phyloP scores from a whole-genome alignment of 495 filamentous ascomycete species.

The Aspergillus homomorphus region DNA sequence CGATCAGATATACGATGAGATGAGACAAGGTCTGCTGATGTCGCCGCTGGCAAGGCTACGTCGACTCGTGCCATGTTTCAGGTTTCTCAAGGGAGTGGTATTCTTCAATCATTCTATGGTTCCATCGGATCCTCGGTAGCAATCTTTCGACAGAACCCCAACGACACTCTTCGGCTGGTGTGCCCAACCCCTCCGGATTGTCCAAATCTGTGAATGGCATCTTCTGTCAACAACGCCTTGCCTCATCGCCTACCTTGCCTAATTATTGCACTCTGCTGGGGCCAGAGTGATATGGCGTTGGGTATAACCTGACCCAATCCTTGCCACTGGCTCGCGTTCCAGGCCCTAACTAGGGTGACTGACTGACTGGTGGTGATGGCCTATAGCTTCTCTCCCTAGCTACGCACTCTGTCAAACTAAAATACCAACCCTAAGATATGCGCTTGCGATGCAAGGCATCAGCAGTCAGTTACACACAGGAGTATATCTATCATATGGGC shows the following conservation, averaged over 20 bases:
- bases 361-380: not conserved
- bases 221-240: not conserved
- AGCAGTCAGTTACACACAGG: not conserved
- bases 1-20: not conserved
- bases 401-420: not conserved
- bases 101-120: slow-evolving; percentile 4
- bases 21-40: not conserved
- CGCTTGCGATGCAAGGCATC: slow-evolving; percentile 3
- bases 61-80: slow-evolving; percentile 8
- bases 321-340: not conserved
- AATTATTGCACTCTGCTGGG: not conserved
- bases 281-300: not conserved
- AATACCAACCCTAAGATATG: not conserved
- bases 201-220: not conserved
- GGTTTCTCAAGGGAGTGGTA: not conserved
- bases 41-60: slow-evolving; percentile 3
- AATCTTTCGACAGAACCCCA: not conserved
- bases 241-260: not conserved
- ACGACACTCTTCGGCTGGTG: no score
- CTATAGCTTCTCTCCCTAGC: not conserved
- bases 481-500: slow-evolving; percentile 5
- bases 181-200: no score
- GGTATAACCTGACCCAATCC: not conserved
- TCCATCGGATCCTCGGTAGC: not conserved
- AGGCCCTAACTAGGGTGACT: not conserved